Evolutionary conservation across 2,329 filamentous ascomycete species (phyloP).

Genomic region (Arthroderma sp.): DNA sequence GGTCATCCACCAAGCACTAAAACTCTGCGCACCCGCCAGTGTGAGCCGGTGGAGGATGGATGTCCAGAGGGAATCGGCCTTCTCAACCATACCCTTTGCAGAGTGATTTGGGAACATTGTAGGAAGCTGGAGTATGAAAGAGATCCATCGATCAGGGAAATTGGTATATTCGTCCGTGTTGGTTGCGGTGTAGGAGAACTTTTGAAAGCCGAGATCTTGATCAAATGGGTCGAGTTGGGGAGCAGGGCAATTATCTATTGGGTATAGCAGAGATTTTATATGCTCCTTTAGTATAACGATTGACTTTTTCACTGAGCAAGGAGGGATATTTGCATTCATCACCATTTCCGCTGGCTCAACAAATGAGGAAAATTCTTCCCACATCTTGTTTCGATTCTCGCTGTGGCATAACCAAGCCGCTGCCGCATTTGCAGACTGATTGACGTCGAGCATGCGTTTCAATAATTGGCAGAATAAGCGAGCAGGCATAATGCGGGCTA

Average conservation of each 20-base stretch:
- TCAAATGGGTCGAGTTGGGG: conserved; percentile 23
- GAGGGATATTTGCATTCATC: conserved; percentile 28
- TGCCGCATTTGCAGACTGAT: conserved; percentile 83
- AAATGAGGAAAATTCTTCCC: conserved; percentile 55
- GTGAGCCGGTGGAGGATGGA: conserved; percentile 32
- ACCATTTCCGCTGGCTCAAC: conserved; percentile 29
- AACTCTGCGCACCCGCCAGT: conserved; percentile 32
- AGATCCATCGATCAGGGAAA: conserved; percentile 38
- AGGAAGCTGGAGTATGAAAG: conserved; percentile 30
- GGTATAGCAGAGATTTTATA: conserved; percentile 30
- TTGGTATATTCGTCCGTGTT: conserved; percentile 27
- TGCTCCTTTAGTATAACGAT: conserved; percentile 32
- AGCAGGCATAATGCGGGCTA: conserved; percentile 78
- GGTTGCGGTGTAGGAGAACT: conserved; percentile 24
- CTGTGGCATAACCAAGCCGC: conserved; percentile 84
- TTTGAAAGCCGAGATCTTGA: conserved; percentile 21
- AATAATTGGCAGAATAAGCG: conserved; percentile 77
- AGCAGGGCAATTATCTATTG: conserved; percentile 22
- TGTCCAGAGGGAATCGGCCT: conserved; percentile 32
- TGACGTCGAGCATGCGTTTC: conserved; percentile 78
- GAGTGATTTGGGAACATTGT: conserved; percentile 28
- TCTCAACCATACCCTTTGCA: conserved; percentile 32
- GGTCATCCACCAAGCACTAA: conserved; percentile 50
- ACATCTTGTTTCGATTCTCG: conserved; percentile 89
- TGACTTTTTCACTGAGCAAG: conserved; percentile 22